Percentiles rank a stretch among this genome's conserved stretches.
Evolutionary conservation across 306 rosid species (phyloP).

Genomic region (Notholithocarpus densiflorus): DNA sequence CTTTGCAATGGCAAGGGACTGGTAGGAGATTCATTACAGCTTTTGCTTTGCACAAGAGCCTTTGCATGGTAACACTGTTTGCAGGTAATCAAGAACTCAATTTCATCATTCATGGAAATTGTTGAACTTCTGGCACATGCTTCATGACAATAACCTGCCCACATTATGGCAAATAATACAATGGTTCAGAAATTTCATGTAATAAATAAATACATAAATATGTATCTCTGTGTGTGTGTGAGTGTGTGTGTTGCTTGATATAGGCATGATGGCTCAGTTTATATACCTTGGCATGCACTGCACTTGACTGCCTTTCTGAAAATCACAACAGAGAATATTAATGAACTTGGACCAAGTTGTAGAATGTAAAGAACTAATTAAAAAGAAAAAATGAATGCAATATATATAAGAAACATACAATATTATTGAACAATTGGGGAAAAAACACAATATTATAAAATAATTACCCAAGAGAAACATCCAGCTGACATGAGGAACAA

Average conservation of each 20-base stretch:
- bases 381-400: neutral
- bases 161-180: constrained; percentile 26
- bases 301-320: constrained; percentile 79
- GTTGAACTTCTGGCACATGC: constrained; percentile 56
- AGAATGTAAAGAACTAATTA: neutral
- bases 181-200: constrained; percentile 1
- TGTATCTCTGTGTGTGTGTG: too few relatives aligned
- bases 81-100: constrained; percentile 55
- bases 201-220: too few relatives aligned
- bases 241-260: too few relatives aligned
- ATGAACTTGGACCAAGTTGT: constrained; percentile 3
- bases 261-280: neutral
- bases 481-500: constrained; percentile 72
- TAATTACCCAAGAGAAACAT: constrained; percentile 53
- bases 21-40: constrained; percentile 68
- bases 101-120: constrained; percentile 38
- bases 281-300: constrained; percentile 77
- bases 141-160: constrained; percentile 72
- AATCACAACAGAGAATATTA: constrained; percentile 24
- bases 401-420: neutral
- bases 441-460: constrained; percentile 1
- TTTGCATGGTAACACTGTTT: constrained; percentile 61
- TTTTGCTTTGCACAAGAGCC: constrained; percentile 44
- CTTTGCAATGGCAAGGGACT: constrained; percentile 68
- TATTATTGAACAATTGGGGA: neutral